Evolutionary conservation across 192 early-diverging fungal genomes (phyloP).

Genomic region (Backusella luteola): DNA sequence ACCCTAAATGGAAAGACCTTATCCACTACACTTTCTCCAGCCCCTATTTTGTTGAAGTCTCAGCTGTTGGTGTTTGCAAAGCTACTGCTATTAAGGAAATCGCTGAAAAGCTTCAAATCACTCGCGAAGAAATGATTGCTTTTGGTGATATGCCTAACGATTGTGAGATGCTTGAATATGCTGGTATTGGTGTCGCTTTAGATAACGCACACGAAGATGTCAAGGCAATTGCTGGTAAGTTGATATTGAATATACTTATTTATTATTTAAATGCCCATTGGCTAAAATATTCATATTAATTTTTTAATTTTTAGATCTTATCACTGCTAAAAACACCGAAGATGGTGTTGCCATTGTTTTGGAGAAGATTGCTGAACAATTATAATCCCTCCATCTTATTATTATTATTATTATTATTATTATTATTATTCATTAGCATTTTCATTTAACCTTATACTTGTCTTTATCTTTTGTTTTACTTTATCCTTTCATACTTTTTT

Average conservation of each 20-base stretch:
- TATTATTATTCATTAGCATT: neutral
- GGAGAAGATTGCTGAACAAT: constrained; percentile 17
- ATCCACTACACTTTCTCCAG: constrained; percentile 29
- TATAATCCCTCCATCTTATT: neutral
- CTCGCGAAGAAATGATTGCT: constrained; percentile 33
- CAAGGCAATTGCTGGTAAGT: constrained; percentile 27
- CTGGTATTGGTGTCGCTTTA: constrained; percentile 38
- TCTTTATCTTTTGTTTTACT: neutral
- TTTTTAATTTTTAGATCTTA: constrained; percentile 16
- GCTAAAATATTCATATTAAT: neutral
- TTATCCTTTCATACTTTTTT: neutral
- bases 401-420: no score
- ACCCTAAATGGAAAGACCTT: constrained; percentile 19
- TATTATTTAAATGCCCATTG: no score
- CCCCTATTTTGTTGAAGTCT: constrained; percentile 45
- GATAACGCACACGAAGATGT: constrained; percentile 24
- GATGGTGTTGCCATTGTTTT: constrained; percentile 40
- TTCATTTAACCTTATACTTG: neutral
- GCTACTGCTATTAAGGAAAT: constrained; percentile 38
- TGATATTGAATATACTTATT: neutral
- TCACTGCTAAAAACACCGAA: constrained; percentile 37
- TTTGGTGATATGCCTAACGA: constrained; percentile 55
- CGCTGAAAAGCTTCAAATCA: constrained; percentile 25
- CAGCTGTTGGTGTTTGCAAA: constrained; percentile 45
- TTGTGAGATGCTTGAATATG: constrained; percentile 45